Base-by-base conservation (phyloP, 441 rosid genomes). In the Populus hybrid region DNA sequence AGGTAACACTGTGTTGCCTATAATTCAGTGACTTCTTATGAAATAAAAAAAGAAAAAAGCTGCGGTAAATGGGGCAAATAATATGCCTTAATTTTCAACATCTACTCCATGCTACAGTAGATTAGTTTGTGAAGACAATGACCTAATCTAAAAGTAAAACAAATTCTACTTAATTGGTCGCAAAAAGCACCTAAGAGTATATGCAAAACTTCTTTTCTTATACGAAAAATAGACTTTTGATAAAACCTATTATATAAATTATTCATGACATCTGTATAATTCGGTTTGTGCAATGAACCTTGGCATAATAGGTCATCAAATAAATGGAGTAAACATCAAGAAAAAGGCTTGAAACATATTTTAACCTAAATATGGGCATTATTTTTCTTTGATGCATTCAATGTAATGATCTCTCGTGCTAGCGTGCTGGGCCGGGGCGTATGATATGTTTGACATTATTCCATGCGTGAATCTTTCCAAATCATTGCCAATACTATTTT, bases 221-320 rank as follows among this genome's bases (percentile, higher is more conserved):
- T 34, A 66, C 1, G 34, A 1, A 53, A 46, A 24, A 18, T 24
- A 66, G 61, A 73, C 40, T 46, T 14, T 18, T 53, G 21, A 53
- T 16, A 18, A 53, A 53, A 23, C 26, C 38, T 18, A n/a, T n/a
- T 19, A 9, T 18, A 14, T 18, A 72, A 9, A 26, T 32, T 28
- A 50, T 65, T 67, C 67, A 23, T 50, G 10, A 16, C 32, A 12
- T 68, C 9, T 67, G 24, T 67, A 75, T 32, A 38, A 16, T 28
- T 68, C 5, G 34, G 35, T 23, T 70, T 24, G 61, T 79, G 67
- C 75, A 79, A 46, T 50, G 71, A 64, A 79, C 67, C 78, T 74
- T 70, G 74, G 26, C 65, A 50, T 59, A 32, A 67, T 30, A 35
- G 19, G 61, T 78, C 35, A 38, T 14, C 7, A 16, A 50, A 50